phyloP scores from a whole-genome alignment of 352 stramenopile species.

The Globisporangium ultimum region DNA sequence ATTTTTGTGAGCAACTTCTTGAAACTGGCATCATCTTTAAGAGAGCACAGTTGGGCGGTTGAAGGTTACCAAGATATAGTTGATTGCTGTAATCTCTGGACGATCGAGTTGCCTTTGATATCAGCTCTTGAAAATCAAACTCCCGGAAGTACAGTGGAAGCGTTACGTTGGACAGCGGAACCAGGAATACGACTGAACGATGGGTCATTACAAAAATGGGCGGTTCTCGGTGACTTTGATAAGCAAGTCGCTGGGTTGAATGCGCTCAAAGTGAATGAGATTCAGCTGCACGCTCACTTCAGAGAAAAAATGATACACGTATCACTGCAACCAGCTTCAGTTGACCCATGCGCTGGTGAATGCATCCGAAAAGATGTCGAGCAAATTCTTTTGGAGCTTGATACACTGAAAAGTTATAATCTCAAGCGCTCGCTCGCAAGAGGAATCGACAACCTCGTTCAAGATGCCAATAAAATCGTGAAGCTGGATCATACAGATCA shows the following conservation, averaged over 20 bases:
- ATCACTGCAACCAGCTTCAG: constrained; percentile 26
- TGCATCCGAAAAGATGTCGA: constrained; percentile 34
- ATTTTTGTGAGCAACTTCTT: constrained; percentile 28
- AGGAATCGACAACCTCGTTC: neutral
- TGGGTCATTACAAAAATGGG: constrained; percentile 24
- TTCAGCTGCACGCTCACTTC: constrained; percentile 11
- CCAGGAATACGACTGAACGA: neutral
- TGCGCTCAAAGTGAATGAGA: neutral
- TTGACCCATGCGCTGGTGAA: constrained; percentile 33
- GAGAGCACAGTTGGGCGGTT: constrained; percentile 16
- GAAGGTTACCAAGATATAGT: constrained; percentile 28
- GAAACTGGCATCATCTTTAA: constrained; percentile 20
- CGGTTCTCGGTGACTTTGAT: constrained; percentile 13
- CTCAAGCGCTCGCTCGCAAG: neutral
- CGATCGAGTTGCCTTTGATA: constrained; percentile 29
- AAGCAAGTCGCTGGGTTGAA: neutral
- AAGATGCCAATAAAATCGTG: neutral
- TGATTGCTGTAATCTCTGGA: constrained; percentile 33
- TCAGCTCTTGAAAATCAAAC: constrained; percentile 17
- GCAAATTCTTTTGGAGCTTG: constrained; percentile 20
- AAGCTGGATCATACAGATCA: constrained; percentile 25
- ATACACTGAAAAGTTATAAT: neutral
- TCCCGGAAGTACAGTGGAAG: neutral
- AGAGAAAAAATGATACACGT: constrained; percentile 22
- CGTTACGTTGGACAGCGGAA: neutral